A percentile compares a stretch with the other conserved stretches of the same genome.
Evolutionary conservation across 176 grass and related monocot genomes (phyloP).

Genomic region (Phragmites australis): DNA sequence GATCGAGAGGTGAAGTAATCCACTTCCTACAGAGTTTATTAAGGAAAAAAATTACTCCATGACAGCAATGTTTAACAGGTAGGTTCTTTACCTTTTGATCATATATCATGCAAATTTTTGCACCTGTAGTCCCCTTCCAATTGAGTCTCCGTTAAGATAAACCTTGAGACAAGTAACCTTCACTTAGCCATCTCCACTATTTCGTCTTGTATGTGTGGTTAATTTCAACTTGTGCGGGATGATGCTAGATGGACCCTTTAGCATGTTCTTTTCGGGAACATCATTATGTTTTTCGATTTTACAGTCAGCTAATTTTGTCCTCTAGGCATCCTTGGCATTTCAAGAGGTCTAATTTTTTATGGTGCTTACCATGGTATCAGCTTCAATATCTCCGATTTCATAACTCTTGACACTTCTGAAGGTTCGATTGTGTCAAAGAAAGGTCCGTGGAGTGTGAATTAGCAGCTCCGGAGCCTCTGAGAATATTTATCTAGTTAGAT

Average conservation of each 20-base stretch:
- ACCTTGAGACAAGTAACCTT: not conserved
- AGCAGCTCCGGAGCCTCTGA: not conserved
- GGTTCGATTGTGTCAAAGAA: not conserved
- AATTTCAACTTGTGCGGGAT: not conserved
- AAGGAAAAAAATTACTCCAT: not conserved
- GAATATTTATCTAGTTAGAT: not conserved
- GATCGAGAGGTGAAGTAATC: not conserved
- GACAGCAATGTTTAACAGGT: not conserved
- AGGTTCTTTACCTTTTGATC: not conserved
- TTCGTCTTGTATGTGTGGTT: not conserved
- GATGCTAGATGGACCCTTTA: slow-evolving; percentile 14
- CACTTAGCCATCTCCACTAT: not conserved
- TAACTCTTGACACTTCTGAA: slow-evolving; percentile 26
- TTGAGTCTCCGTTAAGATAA: not conserved
- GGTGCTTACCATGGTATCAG: not conserved
- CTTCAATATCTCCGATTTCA: slow-evolving; percentile 24
- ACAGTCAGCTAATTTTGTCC: not conserved
- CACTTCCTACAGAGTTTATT: not conserved
- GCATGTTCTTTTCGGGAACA: not conserved
- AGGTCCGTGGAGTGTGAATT: not conserved
- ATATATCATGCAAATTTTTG: not conserved
- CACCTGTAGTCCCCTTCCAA: not conserved
- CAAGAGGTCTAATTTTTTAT: not conserved
- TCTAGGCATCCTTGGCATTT: not conserved
- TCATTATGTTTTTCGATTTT: not conserved